phyloP scores from a whole-genome alignment of 164 flowering plant genomes.

The Litsea cubeba region DNA sequence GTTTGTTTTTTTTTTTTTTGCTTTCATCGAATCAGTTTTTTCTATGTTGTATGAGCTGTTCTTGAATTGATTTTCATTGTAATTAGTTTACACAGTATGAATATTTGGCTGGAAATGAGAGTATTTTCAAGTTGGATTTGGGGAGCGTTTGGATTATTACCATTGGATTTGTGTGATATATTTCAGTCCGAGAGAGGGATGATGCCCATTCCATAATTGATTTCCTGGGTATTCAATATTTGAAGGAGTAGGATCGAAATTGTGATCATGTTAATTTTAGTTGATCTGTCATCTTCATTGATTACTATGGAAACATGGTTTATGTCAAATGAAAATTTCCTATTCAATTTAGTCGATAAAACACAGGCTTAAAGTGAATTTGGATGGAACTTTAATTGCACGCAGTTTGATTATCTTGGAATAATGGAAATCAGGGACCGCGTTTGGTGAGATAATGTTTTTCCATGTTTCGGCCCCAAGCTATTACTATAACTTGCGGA shows the following conservation, averaged over 20 bases:
- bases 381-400: not conserved
- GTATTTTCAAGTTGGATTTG: not conserved
- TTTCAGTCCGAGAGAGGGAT: not conserved
- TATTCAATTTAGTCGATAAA: not conserved
- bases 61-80: not conserved
- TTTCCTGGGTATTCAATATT: no score
- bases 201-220: no score
- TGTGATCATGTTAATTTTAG: no score
- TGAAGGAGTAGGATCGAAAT: no score
- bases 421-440: not conserved
- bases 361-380: not conserved
- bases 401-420: not conserved
- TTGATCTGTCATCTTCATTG: no score
- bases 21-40: no score
- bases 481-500: no score
- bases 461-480: not conserved
- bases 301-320: no score
- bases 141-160: no score
- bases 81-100: not conserved
- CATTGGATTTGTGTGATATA: not conserved
- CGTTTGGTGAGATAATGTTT: no score
- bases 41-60: no score
- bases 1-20: no score
- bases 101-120: not conserved
- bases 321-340: not conserved